Conservation (phyloP, 495 filamentous ascomycete species). For the Aspergillus carlsbadensis region DNA sequence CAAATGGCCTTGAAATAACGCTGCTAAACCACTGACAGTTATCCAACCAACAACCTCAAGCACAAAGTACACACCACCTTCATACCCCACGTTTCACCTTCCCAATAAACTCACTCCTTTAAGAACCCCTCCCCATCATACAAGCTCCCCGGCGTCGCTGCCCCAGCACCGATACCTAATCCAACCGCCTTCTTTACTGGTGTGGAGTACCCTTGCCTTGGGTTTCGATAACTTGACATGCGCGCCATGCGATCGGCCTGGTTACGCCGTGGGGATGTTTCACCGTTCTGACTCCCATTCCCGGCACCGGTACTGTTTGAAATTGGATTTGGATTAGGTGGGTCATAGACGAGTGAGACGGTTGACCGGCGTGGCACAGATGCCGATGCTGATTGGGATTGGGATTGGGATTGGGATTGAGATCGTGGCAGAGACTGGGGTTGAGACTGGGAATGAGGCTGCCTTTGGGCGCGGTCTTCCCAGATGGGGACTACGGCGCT, state of each 20-base stretch:
- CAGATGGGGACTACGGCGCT: slow-evolving; percentile 39
- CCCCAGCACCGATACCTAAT: slow-evolving; percentile 33
- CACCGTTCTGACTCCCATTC: slow-evolving; percentile 10
- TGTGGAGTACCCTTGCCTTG: slow-evolving; percentile 28
- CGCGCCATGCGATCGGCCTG: slow-evolving; percentile 17
- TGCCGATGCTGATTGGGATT: too few species aligned
- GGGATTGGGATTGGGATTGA: neutral
- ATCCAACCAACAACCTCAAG: neutral
- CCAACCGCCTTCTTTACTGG: slow-evolving; percentile 35
- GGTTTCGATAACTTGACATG: slow-evolving; percentile 17
- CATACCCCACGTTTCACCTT: neutral
- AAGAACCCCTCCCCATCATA: slow-evolving; percentile 52
- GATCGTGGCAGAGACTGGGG: too few species aligned
- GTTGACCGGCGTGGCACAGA: slow-evolving; percentile 9
- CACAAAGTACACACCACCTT: neutral
- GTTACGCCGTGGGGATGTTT: slow-evolving; percentile 5
- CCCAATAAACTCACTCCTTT: slow-evolving; percentile 39
- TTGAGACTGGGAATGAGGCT: neutral
- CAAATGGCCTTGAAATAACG: neutral
- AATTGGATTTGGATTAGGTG: slow-evolving; percentile 17
- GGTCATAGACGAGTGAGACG: slow-evolving; percentile 14
- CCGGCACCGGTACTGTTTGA: too few species aligned
- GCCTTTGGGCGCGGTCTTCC: slow-evolving; percentile 27
- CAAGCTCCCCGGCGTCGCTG: slow-evolving; percentile 43
- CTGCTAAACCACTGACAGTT: neutral